Evolutionary conservation across 2,329 filamentous ascomycete genomes (phyloP).

Genomic region (Fusarium sp.): DNA sequence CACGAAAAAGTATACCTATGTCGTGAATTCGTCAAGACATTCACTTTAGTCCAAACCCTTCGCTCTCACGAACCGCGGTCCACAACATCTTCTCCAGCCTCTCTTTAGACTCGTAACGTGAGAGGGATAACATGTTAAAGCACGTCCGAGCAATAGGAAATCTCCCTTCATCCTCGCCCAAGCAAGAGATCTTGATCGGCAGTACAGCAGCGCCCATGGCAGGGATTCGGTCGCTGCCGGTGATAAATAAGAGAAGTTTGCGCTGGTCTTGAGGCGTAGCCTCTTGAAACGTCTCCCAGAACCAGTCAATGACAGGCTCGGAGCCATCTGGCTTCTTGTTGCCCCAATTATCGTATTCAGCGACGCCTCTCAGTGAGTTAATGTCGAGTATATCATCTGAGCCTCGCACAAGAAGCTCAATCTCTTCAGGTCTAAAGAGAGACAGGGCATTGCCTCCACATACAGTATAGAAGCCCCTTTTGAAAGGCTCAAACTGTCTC

Average conservation of each 20-base stretch:
- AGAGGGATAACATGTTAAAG: slow-evolving; percentile 86
- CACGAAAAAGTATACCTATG: slow-evolving; percentile 23
- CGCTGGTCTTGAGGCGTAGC: slow-evolving; percentile 76
- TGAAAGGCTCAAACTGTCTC: slow-evolving; percentile 92
- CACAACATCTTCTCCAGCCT: slow-evolving; percentile 79
- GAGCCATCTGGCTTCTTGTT: slow-evolving; percentile 63
- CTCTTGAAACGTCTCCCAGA: slow-evolving; percentile 83
- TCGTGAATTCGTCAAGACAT: slow-evolving; percentile 36
- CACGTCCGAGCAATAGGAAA: slow-evolving; percentile 91
- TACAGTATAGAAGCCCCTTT: slow-evolving; percentile 91
- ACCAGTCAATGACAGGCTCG: slow-evolving; percentile 81
- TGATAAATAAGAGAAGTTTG: slow-evolving; percentile 85
- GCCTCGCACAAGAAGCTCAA: slow-evolving; percentile 86
- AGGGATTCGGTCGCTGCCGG: slow-evolving; percentile 89
- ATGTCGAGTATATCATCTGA: slow-evolving; percentile 88
- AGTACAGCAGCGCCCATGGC: slow-evolving; percentile 86
- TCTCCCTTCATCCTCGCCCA: slow-evolving; percentile 77
- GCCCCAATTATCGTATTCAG: slow-evolving; percentile 85
- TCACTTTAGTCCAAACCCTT: slow-evolving; percentile 90
- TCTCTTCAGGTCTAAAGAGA: slow-evolving; percentile 89
- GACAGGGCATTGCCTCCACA: slow-evolving; percentile 89
- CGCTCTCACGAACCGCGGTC: slow-evolving; percentile 88
- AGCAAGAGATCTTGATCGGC: slow-evolving; percentile 78
- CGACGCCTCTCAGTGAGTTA: slow-evolving; percentile 76
- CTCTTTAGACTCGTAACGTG: slow-evolving; percentile 73